A percentile compares a stretch with the other conserved stretches of the same genome.
These are phyloP conservation scores for Opeltia flavorubescens DNA, from an alignment of 495 filamentous ascomycete genomes.

Conservation along the genomic window DNA sequence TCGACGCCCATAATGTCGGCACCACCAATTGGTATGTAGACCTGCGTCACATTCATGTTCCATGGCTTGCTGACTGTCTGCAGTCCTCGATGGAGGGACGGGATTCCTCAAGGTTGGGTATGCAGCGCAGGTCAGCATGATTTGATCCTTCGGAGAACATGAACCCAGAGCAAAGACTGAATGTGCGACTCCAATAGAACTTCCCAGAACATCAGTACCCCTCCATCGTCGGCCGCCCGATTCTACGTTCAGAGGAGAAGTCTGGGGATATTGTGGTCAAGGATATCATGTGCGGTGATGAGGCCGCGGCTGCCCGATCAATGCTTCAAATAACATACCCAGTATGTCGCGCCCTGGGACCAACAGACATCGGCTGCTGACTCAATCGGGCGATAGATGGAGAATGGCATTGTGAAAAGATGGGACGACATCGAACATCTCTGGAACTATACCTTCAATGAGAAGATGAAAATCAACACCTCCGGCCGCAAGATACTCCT, in stretches of 20 bases:
- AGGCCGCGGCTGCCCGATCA: constrained; percentile 84
- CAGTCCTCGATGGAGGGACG: constrained; percentile 99
- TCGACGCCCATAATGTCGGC: too few relatives aligned
- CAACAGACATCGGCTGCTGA: constrained; percentile 16
- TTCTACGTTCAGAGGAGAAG: constrained; percentile 88
- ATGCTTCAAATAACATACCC: constrained; percentile 98
- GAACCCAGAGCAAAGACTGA: constrained; percentile 1
- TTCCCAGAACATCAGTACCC: constrained; percentile 98
- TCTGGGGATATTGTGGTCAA: constrained; percentile 70
- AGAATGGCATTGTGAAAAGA: constrained; percentile 96
- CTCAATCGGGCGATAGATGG: constrained; percentile 50
- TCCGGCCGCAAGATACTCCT: constrained; percentile 92
- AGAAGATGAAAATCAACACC: constrained; percentile 89
- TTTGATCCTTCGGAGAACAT: neutral
- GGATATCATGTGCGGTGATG: constrained; percentile 99
- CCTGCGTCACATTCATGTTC: too few relatives aligned
- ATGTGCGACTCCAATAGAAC: constrained; percentile 43
- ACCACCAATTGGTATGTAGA: too few relatives aligned
- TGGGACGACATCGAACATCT: constrained; percentile 99
- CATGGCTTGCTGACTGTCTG: constrained; percentile 18
- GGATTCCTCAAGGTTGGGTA: constrained; percentile 99
- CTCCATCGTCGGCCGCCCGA: constrained; percentile 94
- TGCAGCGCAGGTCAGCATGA: constrained; percentile 57
- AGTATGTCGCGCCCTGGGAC: constrained; percentile 29
- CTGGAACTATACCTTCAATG: constrained; percentile 97